Evolutionary conservation across 2,329 filamentous ascomycete genomes (phyloP), one percentile per base, ranked within the genome.

Genomic region (Penicillium sp.): DNA sequence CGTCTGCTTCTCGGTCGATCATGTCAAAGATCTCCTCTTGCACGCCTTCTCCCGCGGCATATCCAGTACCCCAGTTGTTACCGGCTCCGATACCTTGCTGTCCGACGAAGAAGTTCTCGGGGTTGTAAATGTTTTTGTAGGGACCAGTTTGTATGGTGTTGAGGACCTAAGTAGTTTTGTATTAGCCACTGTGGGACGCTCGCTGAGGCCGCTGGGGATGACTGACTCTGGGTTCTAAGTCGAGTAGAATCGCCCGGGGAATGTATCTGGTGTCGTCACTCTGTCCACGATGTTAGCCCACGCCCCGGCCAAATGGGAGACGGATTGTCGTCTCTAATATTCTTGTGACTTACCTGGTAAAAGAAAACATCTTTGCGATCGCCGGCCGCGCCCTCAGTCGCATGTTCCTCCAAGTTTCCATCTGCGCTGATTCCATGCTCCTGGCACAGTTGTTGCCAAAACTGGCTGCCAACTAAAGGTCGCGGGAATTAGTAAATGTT

Each of bases 301-400:
- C 7, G 29, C 9, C 36, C n/a, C 29, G 5, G 11, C 4, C 14
- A n/a, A 9, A 9, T 1, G 13, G 2, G 24, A 4, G n/a, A 7
- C 8, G 0, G 1, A 2, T 1, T 18, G 5, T 21, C 40, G 5
- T 11, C 43, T 24, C 39, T 31, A n/a, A 34, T 8, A 27, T 31
- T 42, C 11, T n/a, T 21, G n/a, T 34, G 36, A 43, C 44, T 24
- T 62, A 80, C 79, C 73, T 88, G 93, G 79, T 97, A 99, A 83
- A 96, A 97, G 79, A 97, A 97, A 58, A 99, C 94, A 77, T 99
- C 94, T 75, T 99, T 99, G 66, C 94, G 88, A 77, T 99, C 94
- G 63, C 93, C 92, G 70, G 50, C 50, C 9, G 50, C 50, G 21
- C 94, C 94, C 75, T 97, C 94, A 47, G 92, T 97, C 70, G 94